These are phyloP conservation scores for Talaromyces thailandensis DNA, from an alignment of 495 filamentous ascomycete species.

Conservation along the genomic window DNA sequence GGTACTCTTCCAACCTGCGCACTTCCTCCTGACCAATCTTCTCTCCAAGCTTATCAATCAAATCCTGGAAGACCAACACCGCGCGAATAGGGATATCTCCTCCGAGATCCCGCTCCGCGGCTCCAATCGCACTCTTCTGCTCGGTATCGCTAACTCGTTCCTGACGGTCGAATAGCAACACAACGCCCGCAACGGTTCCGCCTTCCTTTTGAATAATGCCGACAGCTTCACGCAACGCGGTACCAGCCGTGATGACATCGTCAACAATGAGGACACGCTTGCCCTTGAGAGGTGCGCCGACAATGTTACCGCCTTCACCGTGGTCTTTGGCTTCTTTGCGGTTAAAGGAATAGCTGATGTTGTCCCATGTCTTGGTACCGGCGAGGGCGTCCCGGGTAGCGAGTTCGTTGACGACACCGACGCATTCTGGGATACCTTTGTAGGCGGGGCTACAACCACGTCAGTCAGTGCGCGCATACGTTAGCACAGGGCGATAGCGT, in stretches of 20 bases:
- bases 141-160: slow-evolving; percentile 61
- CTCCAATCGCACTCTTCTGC: slow-evolving; percentile 63
- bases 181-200: slow-evolving; percentile 71
- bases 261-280: slow-evolving; percentile 86
- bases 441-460: slow-evolving; percentile 68
- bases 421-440: slow-evolving; percentile 88
- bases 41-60: slow-evolving; percentile 54
- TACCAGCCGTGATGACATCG: slow-evolving; percentile 93
- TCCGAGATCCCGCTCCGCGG: slow-evolving; percentile 59
- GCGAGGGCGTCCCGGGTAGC: slow-evolving; percentile 47
- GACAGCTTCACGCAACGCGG: slow-evolving; percentile 85
- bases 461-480: neutral
- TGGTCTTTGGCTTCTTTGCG: slow-evolving; percentile 92
- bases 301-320: slow-evolving; percentile 86
- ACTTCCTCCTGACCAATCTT: slow-evolving; percentile 51
- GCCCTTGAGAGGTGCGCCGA: slow-evolving; percentile 73
- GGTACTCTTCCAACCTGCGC: slow-evolving; percentile 67
- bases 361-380: slow-evolving; percentile 27
- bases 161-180: slow-evolving; percentile 80
- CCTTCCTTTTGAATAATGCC: slow-evolving; percentile 73
- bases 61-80: slow-evolving; percentile 59
- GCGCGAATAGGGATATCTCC: slow-evolving; percentile 36
- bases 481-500: neutral
- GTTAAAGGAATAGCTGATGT: slow-evolving; percentile 76
- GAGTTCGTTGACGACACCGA: slow-evolving; percentile 60